Percentiles rank a stretch among this genome's conserved stretches.
phyloP scores from a whole-genome alignment of 805 yeast genomes.

The Metschnikowia drakensbergensis region DNA sequence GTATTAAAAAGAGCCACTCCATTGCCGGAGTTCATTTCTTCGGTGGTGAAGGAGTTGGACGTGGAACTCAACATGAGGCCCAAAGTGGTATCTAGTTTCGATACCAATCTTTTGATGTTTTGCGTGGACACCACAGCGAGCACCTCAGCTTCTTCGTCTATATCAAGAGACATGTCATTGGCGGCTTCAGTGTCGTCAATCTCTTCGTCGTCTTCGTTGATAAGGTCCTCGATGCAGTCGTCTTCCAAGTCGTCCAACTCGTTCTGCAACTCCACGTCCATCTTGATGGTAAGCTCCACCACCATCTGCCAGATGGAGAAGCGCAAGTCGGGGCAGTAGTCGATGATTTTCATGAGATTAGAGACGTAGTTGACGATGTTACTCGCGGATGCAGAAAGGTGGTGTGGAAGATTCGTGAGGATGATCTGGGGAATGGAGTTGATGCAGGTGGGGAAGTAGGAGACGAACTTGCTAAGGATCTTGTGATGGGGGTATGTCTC shows the following conservation, averaged over 20 bases:
- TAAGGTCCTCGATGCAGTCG: conserved; percentile 50
- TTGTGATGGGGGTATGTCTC: conserved; percentile 47
- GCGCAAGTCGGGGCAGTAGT: conserved; percentile 74
- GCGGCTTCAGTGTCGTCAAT: conserved; percentile 27
- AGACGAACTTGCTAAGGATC: conserved; percentile 58
- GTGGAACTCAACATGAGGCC: conserved; percentile 53
- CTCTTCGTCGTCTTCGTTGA: conserved; percentile 46
- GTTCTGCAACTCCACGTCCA: conserved; percentile 90
- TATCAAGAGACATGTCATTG: conserved; percentile 14
- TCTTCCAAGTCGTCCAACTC: conserved; percentile 83
- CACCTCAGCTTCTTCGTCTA: conserved; percentile 22
- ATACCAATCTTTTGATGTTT: conserved; percentile 51
- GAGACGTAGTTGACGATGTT: conserved; percentile 59
- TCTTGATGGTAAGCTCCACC: conserved; percentile 73
- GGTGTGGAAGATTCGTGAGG: conserved; percentile 71
- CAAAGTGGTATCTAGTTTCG: conserved; percentile 71
- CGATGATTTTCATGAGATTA: conserved; percentile 56
- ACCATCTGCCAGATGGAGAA: conserved; percentile 75
- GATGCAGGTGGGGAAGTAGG: conserved; percentile 78
- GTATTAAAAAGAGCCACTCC: conserved; percentile 70
- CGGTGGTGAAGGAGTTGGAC: conserved; percentile 44
- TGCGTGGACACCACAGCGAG: conserved; percentile 35
- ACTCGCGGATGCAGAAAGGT: conserved; percentile 50
- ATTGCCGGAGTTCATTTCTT: conserved; percentile 53
- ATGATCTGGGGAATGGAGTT: conserved; percentile 58